These are phyloP conservation scores for Sisymbrium irio DNA, from an alignment of 345 rosid species.

Conservation along the genomic window DNA sequence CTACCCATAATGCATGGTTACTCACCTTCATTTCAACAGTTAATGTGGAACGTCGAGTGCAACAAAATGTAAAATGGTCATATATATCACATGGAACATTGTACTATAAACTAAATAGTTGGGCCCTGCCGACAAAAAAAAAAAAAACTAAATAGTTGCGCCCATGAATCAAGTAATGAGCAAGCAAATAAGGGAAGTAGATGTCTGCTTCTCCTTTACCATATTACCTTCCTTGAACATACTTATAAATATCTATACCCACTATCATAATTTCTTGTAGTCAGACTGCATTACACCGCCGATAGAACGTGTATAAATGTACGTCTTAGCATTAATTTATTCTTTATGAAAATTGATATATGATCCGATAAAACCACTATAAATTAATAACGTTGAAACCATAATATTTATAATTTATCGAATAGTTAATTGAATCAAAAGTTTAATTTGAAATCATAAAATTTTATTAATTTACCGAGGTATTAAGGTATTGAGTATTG, in stretches of 20 bases:
- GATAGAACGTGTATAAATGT: no score
- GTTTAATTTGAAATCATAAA: no score
- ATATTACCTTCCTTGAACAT: not conserved
- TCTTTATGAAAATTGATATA: no score
- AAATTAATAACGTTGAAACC: no score
- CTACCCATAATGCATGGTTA: not conserved
- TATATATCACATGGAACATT: not conserved
- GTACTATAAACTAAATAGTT: not conserved
- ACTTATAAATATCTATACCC: not conserved
- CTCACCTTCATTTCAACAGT: not conserved
- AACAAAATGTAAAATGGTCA: not conserved
- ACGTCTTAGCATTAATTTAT: no score
- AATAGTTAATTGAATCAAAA: no score
- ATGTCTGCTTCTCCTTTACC: not conserved
- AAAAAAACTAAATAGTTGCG: not conserved
- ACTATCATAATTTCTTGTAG: not conserved
- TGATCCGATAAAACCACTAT: no score
- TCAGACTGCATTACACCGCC: no score
- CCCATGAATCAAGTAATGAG: not conserved
- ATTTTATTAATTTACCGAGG: no score
- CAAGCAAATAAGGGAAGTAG: not conserved
- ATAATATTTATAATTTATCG: no score
- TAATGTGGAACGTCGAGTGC: not conserved
- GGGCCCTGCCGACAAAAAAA: no score
- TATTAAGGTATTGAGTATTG: no score